These are phyloP conservation scores for Colletotrichum euphorbiae DNA, from an alignment of 2,329 filamentous ascomycete species.

Conservation along the genomic window DNA sequence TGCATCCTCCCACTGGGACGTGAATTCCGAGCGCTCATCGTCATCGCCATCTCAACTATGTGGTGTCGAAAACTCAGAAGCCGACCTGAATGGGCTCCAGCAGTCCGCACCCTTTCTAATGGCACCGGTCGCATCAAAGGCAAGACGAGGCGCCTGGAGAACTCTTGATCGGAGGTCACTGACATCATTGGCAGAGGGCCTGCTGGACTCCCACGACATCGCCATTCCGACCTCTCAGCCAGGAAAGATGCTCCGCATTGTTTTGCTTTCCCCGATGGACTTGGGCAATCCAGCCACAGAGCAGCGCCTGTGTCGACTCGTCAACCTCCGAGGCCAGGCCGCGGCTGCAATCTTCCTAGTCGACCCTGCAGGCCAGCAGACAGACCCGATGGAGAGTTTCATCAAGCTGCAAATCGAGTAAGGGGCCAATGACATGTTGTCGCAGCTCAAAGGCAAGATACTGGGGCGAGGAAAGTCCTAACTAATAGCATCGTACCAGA, in stretches of 20 bases:
- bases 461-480: not conserved
- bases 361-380: slow-evolving; percentile 42
- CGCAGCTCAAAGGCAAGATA: not conserved
- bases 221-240: slow-evolving; percentile 50
- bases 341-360: slow-evolving; percentile 60
- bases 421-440: not conserved
- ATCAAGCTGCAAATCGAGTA: slow-evolving; percentile 60
- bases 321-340: slow-evolving; percentile 52
- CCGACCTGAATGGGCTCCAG: slow-evolving; percentile 51
- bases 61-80: slow-evolving; percentile 55
- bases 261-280: slow-evolving; percentile 56
- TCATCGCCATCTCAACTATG: slow-evolving; percentile 41
- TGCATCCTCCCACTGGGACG: not conserved
- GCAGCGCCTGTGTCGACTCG: slow-evolving; percentile 55
- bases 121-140: slow-evolving; percentile 44
- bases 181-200: slow-evolving; percentile 49
- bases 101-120: slow-evolving; percentile 45
- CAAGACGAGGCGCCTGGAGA: slow-evolving; percentile 34
- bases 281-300: slow-evolving; percentile 46
- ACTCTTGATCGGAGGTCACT: not conserved
- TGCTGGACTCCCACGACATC: slow-evolving; percentile 58
- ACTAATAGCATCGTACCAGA: slow-evolving; percentile 42
- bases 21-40: no score
- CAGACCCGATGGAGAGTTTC: slow-evolving; percentile 48
- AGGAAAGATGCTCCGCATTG: slow-evolving; percentile 47